Conservation (phyloP, 2,329 filamentous ascomycete species). For the Exophiala viscosa region DNA sequence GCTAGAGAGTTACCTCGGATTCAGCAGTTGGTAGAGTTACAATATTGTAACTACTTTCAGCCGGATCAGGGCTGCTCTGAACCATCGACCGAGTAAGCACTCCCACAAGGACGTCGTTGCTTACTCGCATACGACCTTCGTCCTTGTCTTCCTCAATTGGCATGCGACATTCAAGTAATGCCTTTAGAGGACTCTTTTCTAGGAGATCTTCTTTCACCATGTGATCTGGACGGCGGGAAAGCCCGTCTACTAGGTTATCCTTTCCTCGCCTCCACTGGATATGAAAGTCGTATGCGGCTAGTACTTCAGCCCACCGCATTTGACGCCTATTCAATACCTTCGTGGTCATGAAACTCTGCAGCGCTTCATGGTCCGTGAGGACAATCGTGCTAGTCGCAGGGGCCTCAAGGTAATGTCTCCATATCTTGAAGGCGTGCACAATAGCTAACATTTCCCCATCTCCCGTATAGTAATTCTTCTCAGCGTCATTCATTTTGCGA, state of each 20-base stretch:
- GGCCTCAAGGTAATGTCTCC: constrained; percentile 26
- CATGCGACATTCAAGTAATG: too few species aligned
- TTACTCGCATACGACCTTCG: not conserved
- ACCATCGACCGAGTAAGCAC: not conserved
- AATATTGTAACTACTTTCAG: constrained; percentile 1
- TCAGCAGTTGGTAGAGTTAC: not conserved
- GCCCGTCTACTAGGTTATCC: too few species aligned
- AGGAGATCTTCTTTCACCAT: not conserved
- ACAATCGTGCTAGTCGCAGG: constrained; percentile 7
- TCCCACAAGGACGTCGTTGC: not conserved
- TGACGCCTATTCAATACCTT: constrained; percentile 14
- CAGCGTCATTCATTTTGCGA: constrained; percentile 1
- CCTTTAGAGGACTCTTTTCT: not conserved
- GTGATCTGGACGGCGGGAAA: not conserved
- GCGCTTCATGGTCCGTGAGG: constrained; percentile 29
- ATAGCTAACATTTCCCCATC: constrained; percentile 22
- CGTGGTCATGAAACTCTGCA: constrained; percentile 30
- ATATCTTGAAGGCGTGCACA: constrained; percentile 28
- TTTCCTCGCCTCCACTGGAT: not conserved
- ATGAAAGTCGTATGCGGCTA: not conserved
- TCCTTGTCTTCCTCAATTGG: not conserved
- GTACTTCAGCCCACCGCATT: constrained; percentile 31
- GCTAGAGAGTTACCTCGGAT: not conserved
- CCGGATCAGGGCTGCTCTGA: not conserved
- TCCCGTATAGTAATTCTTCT: constrained; percentile 13